Evolutionary conservation across 1,284 basidiomycete species (phyloP), one percentile per base, ranked within the genome.

Genomic region (Marasmius sp.): DNA sequence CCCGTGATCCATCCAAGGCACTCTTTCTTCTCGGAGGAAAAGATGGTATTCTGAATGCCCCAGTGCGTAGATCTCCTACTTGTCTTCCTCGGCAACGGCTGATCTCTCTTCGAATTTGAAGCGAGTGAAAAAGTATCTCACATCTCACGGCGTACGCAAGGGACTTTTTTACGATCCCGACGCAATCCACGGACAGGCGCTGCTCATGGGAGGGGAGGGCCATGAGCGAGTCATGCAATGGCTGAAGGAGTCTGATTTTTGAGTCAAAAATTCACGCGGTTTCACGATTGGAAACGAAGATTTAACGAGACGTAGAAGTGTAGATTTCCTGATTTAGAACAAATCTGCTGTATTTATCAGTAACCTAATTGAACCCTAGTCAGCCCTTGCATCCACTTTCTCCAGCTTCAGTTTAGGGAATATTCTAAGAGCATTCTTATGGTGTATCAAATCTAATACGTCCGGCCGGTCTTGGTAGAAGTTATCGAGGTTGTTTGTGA

Each of bases 21-120:
- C 68, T 89, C 58, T 90, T 93, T 72, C 82, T 95, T 66, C 78
- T 97, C 14, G 92, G 93, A 22, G 92, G 90, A 0, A 83, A 87
- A 66, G 95, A 97, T 67, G 81, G 82, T 27, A 93, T 97, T 67
- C 76, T 96, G 52, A 85, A 92, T 69, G 84, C 92, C 4, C 75
- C 83, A 69, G 90, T 92, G 64, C 62, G 81, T 62, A 8, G 18
- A 27, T 57, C 66, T 43, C 38, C 14, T 64, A 22, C 20, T 33
- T 53, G 33, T 33, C 50, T 39, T 63, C 18, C 18, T 38, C 37
- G 61, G 12, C 12, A 49, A 27, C 36, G 14, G 27, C 11, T 47
- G 34, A 58, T 61, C 43, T 50, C 18, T 38, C 60, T 14, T 22
- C 18, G 33, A 20, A 60, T 45, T 9, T 70, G n/a, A n/a, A 92